These are phyloP conservation scores for Histomonas meleagridis DNA, from an alignment of 208 protist species.

Conservation along the genomic window DNA sequence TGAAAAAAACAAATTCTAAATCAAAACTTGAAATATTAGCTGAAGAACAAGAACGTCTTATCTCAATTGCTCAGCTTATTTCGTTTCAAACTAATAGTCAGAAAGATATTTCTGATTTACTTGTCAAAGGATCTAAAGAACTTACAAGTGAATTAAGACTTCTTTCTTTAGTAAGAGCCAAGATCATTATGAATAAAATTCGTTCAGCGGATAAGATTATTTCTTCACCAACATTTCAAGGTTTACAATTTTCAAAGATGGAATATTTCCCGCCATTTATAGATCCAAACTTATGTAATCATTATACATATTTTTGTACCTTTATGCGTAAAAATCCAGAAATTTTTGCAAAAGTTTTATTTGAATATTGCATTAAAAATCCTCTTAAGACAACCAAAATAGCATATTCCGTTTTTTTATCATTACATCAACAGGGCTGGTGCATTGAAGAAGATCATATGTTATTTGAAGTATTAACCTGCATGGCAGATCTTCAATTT, in stretches of 20 bases:
- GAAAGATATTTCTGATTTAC: neutral
- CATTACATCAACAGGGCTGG: neutral
- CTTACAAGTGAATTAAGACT: neutral
- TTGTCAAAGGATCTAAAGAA: neutral
- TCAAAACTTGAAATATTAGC: neutral
- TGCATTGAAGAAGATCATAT: neutral
- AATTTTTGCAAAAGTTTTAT: constrained; percentile 3
- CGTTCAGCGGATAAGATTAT: neutral
- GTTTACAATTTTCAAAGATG: neutral
- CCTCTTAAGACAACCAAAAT: neutral
- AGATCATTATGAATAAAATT: neutral
- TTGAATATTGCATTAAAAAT: neutral
- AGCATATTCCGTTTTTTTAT: neutral
- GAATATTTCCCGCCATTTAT: neutral
- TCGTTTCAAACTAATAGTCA: neutral
- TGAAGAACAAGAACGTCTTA: neutral
- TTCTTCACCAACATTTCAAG: neutral
- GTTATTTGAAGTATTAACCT: neutral
- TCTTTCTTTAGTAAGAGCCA: neutral
- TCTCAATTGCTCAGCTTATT: neutral
- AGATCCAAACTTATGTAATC: neutral
- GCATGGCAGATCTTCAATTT: neutral
- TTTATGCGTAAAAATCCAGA: neutral
- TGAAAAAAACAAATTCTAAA: no score
- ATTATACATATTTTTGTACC: neutral